Conservation (phyloP, 176 grass and related monocot genomes). For the Musa schizocarpa region DNA sequence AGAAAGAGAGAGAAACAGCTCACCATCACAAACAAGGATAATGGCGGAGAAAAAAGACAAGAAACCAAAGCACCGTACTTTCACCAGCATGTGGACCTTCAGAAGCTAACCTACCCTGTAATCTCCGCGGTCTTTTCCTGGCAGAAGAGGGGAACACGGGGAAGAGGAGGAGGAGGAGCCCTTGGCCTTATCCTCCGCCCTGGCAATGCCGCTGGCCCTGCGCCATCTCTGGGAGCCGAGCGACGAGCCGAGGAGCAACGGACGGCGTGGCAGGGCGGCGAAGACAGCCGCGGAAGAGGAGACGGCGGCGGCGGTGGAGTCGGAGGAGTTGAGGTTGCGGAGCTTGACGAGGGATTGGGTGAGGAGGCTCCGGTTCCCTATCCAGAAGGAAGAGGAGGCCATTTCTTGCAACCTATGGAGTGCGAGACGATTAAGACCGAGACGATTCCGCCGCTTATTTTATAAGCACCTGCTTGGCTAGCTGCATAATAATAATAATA, state of each 20-base stretch:
- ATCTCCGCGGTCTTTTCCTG: slow-evolving; percentile 1
- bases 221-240: slow-evolving; percentile 24
- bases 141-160: not conserved
- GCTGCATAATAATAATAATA: too few relatives aligned
- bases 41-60: not conserved
- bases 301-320: not conserved
- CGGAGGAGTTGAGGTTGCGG: not conserved
- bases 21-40: not conserved
- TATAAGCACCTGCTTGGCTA: too few relatives aligned
- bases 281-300: not conserved
- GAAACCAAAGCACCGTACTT: not conserved
- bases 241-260: not conserved
- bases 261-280: slow-evolving; percentile 3
- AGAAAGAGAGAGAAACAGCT: too few relatives aligned
- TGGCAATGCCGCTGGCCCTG: slow-evolving; percentile 10
- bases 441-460: too few relatives aligned
- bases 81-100: not conserved
- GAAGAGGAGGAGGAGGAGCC: slow-evolving; percentile 16
- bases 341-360: slow-evolving; percentile 15
- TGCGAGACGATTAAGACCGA: not conserved
- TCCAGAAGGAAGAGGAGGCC: slow-evolving; percentile 24
- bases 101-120: slow-evolving; percentile 14
- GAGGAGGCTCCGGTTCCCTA: slow-evolving; percentile 14
- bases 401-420: not conserved
- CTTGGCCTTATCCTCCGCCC: slow-evolving; percentile 38